Evolutionary conservation across 2,329 filamentous ascomycete species (phyloP).

Genomic region (Colletotrichum truncatum): DNA sequence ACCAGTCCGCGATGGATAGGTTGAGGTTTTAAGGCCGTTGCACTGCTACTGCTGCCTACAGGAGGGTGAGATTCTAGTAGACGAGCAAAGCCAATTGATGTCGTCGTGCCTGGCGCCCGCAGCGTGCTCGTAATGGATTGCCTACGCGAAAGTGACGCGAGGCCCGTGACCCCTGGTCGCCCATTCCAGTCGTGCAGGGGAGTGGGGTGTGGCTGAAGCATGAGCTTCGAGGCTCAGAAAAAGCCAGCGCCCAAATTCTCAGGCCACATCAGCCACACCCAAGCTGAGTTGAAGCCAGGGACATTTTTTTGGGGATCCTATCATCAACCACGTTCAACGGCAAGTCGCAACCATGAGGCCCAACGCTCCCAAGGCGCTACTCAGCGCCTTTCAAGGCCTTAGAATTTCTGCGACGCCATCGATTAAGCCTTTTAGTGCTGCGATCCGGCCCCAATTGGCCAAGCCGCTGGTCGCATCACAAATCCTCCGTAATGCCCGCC

Average conservation of each 20-base stretch:
- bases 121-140: conserved; percentile 23
- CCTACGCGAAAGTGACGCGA: conserved; percentile 56
- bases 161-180: conserved; percentile 43
- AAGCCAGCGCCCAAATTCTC: conserved; percentile 30
- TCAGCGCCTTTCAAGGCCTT: conserved; percentile 61
- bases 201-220: conserved; percentile 33
- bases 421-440: conserved; percentile 48
- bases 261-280: conserved; percentile 34
- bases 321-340: conserved; percentile 34
- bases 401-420: conserved; percentile 52
- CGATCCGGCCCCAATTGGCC: conserved; percentile 38
- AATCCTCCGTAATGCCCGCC: conserved; percentile 60
- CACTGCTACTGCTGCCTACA: conserved; percentile 17
- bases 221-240: conserved; percentile 13
- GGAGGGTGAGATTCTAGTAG: neutral
- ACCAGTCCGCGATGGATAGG: neutral
- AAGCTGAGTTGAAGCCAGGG: conserved; percentile 27
- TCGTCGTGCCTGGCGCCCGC: conserved; percentile 17
- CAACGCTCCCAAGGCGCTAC: conserved; percentile 52
- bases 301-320: conserved; percentile 43
- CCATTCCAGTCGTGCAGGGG: conserved; percentile 1
- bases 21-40: neutral
- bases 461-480: conserved; percentile 40
- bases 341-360: conserved; percentile 55
- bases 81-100: neutral